Evolutionary conservation across 2,329 filamentous ascomycete species (phyloP).

Genomic region (Ceratocystis cacaofunesta): DNA sequence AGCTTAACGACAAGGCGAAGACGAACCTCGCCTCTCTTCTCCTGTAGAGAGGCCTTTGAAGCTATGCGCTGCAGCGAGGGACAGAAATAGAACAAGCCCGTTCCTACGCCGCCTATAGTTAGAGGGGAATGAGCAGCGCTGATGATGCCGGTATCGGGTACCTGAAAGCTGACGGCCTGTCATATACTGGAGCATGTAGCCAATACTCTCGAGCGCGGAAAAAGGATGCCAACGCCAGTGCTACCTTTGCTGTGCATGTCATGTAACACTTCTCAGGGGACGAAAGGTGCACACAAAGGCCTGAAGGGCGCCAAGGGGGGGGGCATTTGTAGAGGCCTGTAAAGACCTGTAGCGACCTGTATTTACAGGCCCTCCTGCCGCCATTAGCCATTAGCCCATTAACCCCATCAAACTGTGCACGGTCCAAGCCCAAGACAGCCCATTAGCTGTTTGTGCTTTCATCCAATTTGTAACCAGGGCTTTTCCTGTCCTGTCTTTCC

Average conservation of each 20-base stretch:
- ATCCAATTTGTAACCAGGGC: background rate
- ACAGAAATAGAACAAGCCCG: background rate
- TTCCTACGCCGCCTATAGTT: background rate
- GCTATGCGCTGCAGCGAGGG: background rate
- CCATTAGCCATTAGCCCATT: no score
- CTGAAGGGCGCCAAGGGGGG: background rate
- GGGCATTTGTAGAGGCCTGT: background rate
- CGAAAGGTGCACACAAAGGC: background rate
- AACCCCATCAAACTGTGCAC: no score
- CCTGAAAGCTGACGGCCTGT: background rate
- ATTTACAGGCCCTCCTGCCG: no score
- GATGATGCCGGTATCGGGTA: background rate
- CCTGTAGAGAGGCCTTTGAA: no score
- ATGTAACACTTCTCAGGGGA: background rate
- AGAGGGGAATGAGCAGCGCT: background rate
- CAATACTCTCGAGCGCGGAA: background rate
- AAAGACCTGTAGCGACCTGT: background rate
- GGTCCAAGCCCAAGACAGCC: background rate
- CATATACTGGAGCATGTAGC: background rate
- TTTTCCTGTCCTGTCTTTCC: background rate
- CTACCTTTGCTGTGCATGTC: background rate
- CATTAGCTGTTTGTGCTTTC: background rate
- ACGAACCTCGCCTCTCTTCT: background rate
- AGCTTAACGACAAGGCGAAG: background rate
- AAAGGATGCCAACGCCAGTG: background rate